These are phyloP conservation scores for Bauhinia variegata DNA, from an alignment of 306 rosid genomes.

Conservation along the genomic window DNA sequence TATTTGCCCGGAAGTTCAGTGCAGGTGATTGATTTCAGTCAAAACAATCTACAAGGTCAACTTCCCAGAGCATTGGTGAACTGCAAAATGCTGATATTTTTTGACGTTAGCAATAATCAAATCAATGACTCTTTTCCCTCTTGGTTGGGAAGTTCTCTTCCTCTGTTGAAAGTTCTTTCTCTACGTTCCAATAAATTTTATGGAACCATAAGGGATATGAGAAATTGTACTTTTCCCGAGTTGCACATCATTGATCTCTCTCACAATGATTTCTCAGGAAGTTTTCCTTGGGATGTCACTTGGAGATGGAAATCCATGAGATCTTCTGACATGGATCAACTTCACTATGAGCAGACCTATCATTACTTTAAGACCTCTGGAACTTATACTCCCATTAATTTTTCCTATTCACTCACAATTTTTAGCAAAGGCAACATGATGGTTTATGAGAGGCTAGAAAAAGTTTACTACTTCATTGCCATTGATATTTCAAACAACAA, in stretches of 20 bases:
- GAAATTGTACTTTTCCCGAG: not conserved
- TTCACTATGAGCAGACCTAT: not conserved
- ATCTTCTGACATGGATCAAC: not conserved
- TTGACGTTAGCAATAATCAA: not conserved
- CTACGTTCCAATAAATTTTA: slow-evolving; percentile 28
- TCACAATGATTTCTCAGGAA: not conserved
- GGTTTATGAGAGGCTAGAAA: not conserved
- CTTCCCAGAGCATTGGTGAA: slow-evolving; percentile 34
- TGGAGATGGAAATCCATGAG: not conserved
- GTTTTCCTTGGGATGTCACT: not conserved
- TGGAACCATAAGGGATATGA: slow-evolving; percentile 19
- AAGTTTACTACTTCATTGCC: not conserved
- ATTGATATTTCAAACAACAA: not conserved
- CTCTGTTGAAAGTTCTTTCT: slow-evolving; percentile 13
- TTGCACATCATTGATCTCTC: not conserved
- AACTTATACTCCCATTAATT: not conserved
- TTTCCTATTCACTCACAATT: not conserved
- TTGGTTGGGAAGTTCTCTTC: slow-evolving; percentile 42
- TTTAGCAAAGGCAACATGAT: not conserved
- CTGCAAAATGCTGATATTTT: not conserved
- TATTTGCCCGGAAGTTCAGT: no score
- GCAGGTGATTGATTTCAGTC: slow-evolving; percentile 5
- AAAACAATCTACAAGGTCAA: slow-evolving; percentile 31
- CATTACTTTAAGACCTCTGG: no score
- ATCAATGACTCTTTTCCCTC: slow-evolving; percentile 31